Conservation (phyloP, 495 filamentous ascomycete genomes). For the Apodospora peruviana region DNA sequence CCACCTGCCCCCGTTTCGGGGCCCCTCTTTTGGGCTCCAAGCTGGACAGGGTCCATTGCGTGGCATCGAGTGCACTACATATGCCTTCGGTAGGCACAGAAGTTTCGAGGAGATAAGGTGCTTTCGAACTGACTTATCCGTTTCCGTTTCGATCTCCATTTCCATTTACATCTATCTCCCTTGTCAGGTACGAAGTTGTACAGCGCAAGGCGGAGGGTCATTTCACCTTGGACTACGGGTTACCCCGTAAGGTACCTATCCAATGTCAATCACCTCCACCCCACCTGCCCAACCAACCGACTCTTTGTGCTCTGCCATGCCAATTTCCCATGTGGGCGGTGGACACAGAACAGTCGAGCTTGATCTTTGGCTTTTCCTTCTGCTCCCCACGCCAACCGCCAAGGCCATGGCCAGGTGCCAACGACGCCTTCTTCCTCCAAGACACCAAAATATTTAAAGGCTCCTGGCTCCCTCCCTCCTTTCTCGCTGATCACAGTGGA, state of each 20-base stretch:
- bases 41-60: background rate
- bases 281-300: slow-evolving; percentile 1
- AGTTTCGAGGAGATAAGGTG: too few relatives aligned
- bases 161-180: background rate
- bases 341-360: slow-evolving; percentile 3
- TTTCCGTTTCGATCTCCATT: too few relatives aligned
- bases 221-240: too few relatives aligned
- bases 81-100: too few relatives aligned
- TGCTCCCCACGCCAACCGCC: slow-evolving; percentile 7
- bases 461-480: background rate
- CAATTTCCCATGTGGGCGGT: slow-evolving; percentile 18
- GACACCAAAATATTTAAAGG: background rate
- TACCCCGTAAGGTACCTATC: too few relatives aligned
- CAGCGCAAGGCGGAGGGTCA: too few relatives aligned
- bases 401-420: too few relatives aligned
- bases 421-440: background rate
- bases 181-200: background rate
- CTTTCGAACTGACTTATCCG: too few relatives aligned
- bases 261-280: background rate
- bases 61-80: too few relatives aligned
- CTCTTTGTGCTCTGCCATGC: slow-evolving; percentile 11
- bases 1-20: background rate
- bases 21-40: background rate
- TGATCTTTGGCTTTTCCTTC: background rate
- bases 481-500: background rate